Evolutionary conservation across 2,329 filamentous ascomycete species (phyloP).

Genomic region (Exophiala calicioides): DNA sequence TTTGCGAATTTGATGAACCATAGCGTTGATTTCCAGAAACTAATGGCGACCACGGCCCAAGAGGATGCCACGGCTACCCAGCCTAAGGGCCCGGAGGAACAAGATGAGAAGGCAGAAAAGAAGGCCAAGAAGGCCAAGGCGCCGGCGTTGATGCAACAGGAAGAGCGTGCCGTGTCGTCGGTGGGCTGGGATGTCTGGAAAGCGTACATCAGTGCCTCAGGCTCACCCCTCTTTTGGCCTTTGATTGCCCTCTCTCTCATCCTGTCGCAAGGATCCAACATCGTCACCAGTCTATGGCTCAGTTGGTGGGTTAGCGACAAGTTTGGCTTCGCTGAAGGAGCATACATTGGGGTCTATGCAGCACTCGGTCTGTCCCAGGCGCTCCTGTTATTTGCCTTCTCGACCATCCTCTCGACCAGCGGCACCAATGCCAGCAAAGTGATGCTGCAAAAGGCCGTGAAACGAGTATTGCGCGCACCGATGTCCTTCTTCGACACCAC

Average conservation of each 20-base stretch:
- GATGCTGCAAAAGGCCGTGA: conserved; percentile 80
- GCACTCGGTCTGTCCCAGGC: conserved; percentile 72
- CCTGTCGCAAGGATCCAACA: conserved; percentile 78
- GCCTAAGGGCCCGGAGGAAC: conserved; percentile 49
- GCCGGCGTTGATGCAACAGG: conserved; percentile 48
- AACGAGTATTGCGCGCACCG: conserved; percentile 67
- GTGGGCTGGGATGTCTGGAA: conserved; percentile 79
- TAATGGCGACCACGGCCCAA: conserved; percentile 79
- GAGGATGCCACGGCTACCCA: conserved; percentile 52
- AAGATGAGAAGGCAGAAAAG: conserved; percentile 49
- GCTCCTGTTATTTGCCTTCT: conserved; percentile 76
- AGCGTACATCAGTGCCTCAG: conserved; percentile 75
- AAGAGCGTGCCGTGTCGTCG: conserved; percentile 66
- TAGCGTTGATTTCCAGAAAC: conserved; percentile 73
- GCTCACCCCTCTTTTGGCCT: conserved; percentile 67
- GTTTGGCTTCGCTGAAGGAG: conserved; percentile 65
- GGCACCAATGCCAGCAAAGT: conserved; percentile 79
- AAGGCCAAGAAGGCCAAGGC: conserved; percentile 51
- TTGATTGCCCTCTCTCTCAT: conserved; percentile 65
- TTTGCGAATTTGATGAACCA: conserved; percentile 83
- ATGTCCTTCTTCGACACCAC: conserved; percentile 98
- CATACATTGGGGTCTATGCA: conserved; percentile 71
- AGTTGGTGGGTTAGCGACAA: conserved; percentile 89
- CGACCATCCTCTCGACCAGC: conserved; percentile 72
- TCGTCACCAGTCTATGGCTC: conserved; percentile 86